Conservation (phyloP, 2,329 filamentous ascomycete species). For the Stagonosporopsis chrysanthemi region DNA sequence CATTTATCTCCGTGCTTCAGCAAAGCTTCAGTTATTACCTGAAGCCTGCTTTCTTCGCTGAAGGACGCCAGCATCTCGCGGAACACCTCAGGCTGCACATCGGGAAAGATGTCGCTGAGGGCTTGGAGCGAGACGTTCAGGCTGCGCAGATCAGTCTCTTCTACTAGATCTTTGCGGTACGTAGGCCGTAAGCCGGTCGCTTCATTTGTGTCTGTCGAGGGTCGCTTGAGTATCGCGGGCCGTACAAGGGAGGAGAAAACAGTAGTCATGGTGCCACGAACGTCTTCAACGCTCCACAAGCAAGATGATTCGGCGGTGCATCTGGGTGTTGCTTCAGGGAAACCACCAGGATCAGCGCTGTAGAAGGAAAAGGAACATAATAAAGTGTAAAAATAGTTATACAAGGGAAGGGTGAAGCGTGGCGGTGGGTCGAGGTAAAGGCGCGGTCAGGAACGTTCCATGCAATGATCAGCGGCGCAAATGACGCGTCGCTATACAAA, state of each 20-base stretch:
- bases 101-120: conserved; percentile 76
- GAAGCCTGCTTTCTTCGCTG: conserved; percentile 76
- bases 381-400: conserved; percentile 4
- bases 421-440: neutral
- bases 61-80: conserved; percentile 80
- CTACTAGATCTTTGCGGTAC: conserved; percentile 36
- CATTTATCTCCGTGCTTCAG: conserved; percentile 75
- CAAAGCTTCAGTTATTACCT: conserved; percentile 78
- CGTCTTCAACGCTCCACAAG: conserved; percentile 19
- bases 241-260: conserved; percentile 48
- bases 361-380: conserved; percentile 2
- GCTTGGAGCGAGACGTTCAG: conserved; percentile 74
- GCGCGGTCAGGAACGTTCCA: conserved; percentile 4
- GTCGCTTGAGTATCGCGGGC: conserved; percentile 29
- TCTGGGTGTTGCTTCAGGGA: neutral
- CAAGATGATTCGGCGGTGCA: neutral
- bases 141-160: conserved; percentile 69
- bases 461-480: conserved; percentile 1
- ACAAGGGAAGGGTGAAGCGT: conserved; percentile 4
- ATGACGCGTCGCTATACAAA: conserved; percentile 9
- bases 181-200: conserved; percentile 13
- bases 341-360: neutral
- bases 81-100: conserved; percentile 83
- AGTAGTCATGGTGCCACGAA: conserved; percentile 38
- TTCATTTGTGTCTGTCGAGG: conserved; percentile 21